These are phyloP conservation scores for Neurospora sp. DNA, from an alignment of 495 filamentous ascomycete genomes.

Conservation along the genomic window DNA sequence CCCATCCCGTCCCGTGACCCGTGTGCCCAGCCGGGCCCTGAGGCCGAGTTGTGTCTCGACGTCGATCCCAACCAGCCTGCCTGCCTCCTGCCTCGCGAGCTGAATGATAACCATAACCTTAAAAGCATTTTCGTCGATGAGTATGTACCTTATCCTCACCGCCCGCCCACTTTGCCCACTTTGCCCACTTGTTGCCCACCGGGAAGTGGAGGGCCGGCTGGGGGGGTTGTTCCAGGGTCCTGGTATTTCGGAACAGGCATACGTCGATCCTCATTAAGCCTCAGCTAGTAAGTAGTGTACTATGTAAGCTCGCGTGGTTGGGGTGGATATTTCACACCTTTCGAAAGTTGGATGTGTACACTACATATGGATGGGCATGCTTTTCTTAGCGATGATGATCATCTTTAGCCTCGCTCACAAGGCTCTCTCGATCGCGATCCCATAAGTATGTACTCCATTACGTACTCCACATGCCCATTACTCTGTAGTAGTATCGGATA, in stretches of 20 bases:
- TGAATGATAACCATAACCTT: too few species aligned
- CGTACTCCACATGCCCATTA: not conserved
- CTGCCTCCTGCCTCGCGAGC: too few species aligned
- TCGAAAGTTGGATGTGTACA: not conserved
- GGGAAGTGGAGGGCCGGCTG: not conserved
- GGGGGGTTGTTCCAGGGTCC: not conserved
- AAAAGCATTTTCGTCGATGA: not conserved
- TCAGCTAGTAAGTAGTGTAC: not conserved
- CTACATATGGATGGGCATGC: not conserved
- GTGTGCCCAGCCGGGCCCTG: too few species aligned
- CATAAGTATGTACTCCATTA: not conserved
- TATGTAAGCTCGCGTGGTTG: not conserved
- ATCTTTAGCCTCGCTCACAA: slow-evolving; percentile 9
- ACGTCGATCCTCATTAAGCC: not conserved
- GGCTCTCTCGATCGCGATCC: not conserved
- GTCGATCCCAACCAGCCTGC: too few species aligned
- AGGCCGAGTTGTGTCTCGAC: not conserved
- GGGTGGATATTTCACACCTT: not conserved
- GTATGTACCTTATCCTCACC: not conserved
- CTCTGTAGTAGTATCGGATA: not conserved
- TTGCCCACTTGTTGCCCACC: not conserved
- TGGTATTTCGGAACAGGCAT: not conserved
- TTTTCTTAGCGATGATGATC: not conserved
- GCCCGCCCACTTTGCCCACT: not conserved
- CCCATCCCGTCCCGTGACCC: not conserved